These are phyloP conservation scores for Kalanchoe fedtschenkoi DNA, from an alignment of 164 flowering plant species.

Conservation along the genomic window DNA sequence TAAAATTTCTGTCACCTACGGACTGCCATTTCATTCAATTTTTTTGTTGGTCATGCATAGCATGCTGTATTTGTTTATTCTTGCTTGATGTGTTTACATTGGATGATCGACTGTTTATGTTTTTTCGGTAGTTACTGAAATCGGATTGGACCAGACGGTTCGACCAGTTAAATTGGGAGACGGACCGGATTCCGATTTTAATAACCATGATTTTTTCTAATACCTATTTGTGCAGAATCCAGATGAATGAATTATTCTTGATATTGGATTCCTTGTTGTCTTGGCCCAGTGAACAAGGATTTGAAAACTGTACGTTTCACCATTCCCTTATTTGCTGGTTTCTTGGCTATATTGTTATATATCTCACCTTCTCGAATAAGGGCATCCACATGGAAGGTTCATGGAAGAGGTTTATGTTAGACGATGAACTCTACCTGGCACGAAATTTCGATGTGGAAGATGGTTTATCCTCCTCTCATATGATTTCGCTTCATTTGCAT, in stretches of 20 bases:
- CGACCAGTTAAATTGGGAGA: too few species aligned
- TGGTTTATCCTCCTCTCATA: too few species aligned
- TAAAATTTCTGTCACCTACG: neutral
- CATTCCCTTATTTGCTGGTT: neutral
- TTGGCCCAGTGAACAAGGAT: constrained; percentile 47
- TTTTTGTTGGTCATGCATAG: neutral
- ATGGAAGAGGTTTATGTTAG: too few species aligned
- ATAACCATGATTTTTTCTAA: too few species aligned
- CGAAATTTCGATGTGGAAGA: too few species aligned
- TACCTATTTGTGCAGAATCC: constrained; percentile 46
- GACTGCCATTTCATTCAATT: neutral
- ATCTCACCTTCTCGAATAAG: neutral
- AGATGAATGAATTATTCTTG: constrained; percentile 71
- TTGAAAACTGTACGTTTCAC: constrained; percentile 45
- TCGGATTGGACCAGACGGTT: too few species aligned
- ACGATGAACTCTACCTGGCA: too few species aligned
- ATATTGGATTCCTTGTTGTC: constrained; percentile 45
- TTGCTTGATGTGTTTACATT: neutral
- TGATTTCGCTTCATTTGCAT: too few species aligned
- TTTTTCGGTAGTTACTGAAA: too few species aligned
- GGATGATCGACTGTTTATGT: neutral
- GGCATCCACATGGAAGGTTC: too few species aligned
- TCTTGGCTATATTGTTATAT: neutral
- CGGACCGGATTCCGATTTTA: too few species aligned
- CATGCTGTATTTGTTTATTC: neutral